Evolutionary conservation across 257 asterid species (phyloP).

Genomic region (Solanum tarapatanum): DNA sequence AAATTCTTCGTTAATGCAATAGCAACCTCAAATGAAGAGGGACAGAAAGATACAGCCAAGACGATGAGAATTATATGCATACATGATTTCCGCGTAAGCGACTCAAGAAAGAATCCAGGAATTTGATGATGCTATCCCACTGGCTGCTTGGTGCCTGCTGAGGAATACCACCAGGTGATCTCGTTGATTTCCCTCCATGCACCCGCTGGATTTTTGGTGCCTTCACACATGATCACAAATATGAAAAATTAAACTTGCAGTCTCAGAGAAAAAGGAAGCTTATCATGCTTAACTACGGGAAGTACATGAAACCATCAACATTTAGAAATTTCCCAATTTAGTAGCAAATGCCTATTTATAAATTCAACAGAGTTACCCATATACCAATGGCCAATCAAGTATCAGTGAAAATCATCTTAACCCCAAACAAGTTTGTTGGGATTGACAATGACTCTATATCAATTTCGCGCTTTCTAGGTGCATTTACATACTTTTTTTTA

Average conservation of each 20-base stretch:
- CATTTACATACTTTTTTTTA: neutral
- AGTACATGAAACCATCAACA: neutral
- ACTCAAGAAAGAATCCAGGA: conserved; percentile 81
- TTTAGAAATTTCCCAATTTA: neutral
- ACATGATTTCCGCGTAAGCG: conserved; percentile 71
- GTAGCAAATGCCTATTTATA: neutral
- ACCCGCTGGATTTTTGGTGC: conserved; percentile 89
- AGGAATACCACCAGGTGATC: conserved; percentile 72
- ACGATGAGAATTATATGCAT: conserved; percentile 1
- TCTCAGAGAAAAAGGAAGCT: neutral
- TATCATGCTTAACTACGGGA: neutral
- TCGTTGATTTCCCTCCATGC: conserved; percentile 90
- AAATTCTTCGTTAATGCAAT: neutral
- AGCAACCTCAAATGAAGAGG: neutral
- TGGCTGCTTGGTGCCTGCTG: conserved; percentile 72
- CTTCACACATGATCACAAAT: conserved; percentile 19
- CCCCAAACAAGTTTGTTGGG: neutral
- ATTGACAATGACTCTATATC: neutral
- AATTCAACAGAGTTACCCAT: neutral
- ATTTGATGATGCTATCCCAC: conserved; percentile 90
- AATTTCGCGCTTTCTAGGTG: neutral
- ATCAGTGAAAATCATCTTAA: neutral
- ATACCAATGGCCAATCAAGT: neutral
- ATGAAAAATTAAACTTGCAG: neutral
- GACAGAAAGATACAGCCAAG: neutral